Conservation (phyloP, 2,329 filamentous ascomycete genomes). For the Beauveria varroae region DNA sequence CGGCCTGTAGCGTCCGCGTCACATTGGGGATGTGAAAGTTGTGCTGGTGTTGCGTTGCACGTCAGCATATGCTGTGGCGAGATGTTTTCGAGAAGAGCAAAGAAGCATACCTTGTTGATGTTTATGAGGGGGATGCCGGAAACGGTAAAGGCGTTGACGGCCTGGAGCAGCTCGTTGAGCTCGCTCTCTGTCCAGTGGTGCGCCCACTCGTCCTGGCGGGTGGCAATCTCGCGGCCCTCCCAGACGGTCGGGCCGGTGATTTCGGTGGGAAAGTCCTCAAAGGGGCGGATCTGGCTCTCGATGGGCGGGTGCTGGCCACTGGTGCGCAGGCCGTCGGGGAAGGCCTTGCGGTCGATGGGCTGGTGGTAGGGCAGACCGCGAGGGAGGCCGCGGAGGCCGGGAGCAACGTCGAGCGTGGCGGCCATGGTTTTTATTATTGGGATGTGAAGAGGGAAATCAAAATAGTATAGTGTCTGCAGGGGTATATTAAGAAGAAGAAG, state of each 20-base stretch:
- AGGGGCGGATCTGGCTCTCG: constrained; percentile 57
- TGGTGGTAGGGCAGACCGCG: constrained; percentile 7
- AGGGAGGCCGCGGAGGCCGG: constrained; percentile 8
- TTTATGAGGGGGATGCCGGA: constrained; percentile 60
- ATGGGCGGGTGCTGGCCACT: constrained; percentile 66
- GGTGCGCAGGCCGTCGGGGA: constrained; percentile 42
- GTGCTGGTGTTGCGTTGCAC: constrained; percentile 16
- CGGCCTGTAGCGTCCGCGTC: constrained; percentile 23
- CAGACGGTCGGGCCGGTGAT: constrained; percentile 69
- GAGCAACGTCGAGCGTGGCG: constrained; percentile 4
- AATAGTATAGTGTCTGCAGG: too few relatives aligned
- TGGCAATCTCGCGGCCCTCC: constrained; percentile 56
- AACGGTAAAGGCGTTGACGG: constrained; percentile 62
- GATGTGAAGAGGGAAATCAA: background rate
- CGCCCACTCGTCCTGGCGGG: constrained; percentile 62
- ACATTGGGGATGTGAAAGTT: constrained; percentile 30
- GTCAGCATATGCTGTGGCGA: background rate
- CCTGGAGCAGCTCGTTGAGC: constrained; percentile 54
- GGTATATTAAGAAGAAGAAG: background rate
- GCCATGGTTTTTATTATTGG: background rate
- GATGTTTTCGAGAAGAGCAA: background rate
- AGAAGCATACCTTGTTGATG: constrained; percentile 34
- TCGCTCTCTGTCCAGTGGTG: constrained; percentile 61
- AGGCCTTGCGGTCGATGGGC: constrained; percentile 20
- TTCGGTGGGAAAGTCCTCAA: constrained; percentile 60